phyloP scores from a whole-genome alignment of 2,329 filamentous ascomycete species.

The Cercospora zeina region DNA sequence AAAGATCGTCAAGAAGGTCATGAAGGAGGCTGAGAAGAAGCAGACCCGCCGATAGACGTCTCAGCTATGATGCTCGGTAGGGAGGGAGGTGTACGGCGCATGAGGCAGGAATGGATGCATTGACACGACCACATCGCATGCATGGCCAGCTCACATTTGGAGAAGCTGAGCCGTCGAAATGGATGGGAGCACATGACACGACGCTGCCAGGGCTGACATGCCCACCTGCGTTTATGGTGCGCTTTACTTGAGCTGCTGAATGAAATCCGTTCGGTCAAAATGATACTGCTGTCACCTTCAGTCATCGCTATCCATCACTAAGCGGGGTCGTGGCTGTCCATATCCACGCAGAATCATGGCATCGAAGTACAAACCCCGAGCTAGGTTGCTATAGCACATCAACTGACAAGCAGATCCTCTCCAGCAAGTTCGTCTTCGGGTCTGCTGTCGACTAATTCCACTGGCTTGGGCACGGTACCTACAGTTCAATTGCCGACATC shows the following conservation, averaged over 20 bases:
- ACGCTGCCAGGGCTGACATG: constrained; percentile 11
- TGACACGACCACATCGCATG: constrained; percentile 18
- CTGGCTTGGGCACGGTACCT: not conserved
- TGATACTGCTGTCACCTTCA: not conserved
- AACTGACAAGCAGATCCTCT: not conserved
- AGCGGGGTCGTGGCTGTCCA: not conserved
- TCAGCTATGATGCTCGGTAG: constrained; percentile 16
- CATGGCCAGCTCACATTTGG: constrained; percentile 10
- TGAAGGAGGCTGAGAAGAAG: constrained; percentile 94
- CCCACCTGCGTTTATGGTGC: constrained; percentile 8
- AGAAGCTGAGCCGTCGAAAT: constrained; percentile 13
- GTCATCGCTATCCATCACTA: not conserved
- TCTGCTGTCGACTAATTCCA: not conserved
- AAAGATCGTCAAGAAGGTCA: constrained; percentile 99
- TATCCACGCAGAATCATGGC: not conserved
- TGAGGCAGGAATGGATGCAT: constrained; percentile 23
- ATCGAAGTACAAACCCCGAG: not conserved
- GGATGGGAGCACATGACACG: constrained; percentile 14
- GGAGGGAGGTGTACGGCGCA: constrained; percentile 21
- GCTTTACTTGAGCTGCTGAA: constrained; percentile 22
- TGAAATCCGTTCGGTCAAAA: constrained; percentile 21
- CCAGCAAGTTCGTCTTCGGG: not conserved
- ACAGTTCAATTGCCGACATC: not conserved
- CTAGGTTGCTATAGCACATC: not conserved
- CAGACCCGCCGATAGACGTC: constrained; percentile 34